A percentile compares a stretch with the other conserved stretches of the same genome.
Conservation (phyloP, 2,329 filamentous ascomycete species). For the Peltaster fructicola region DNA sequence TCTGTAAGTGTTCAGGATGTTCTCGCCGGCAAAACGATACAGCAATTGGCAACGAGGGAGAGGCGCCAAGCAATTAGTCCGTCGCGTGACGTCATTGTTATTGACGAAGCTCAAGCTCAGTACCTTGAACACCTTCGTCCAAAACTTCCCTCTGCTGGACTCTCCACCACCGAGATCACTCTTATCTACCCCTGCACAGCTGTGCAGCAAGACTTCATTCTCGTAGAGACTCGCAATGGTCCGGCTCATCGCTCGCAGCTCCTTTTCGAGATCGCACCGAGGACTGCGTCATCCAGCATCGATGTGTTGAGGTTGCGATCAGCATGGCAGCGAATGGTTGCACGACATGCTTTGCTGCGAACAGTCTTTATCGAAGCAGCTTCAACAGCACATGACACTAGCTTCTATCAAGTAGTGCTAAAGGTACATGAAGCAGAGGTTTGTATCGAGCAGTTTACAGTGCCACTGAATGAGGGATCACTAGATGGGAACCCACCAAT, state of each 20-base stretch:
- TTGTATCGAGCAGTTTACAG: too few relatives aligned
- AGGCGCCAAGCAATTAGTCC: too few relatives aligned
- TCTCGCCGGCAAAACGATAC: too few relatives aligned
- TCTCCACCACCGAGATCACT: slow-evolving; percentile 2
- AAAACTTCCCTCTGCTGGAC: too few relatives aligned
- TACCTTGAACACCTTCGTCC: too few relatives aligned
- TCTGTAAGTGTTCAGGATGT: too few relatives aligned
- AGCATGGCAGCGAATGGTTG: slow-evolving; percentile 20
- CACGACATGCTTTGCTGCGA: slow-evolving; percentile 20
- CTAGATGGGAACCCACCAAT: too few relatives aligned
- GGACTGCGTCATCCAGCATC: slow-evolving; percentile 6
- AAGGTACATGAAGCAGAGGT: too few relatives aligned
- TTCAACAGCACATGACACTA: slow-evolving; percentile 3
- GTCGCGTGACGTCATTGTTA: too few relatives aligned
- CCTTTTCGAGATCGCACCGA: slow-evolving; percentile 4
- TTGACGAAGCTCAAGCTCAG: too few relatives aligned
- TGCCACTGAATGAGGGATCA: too few relatives aligned
- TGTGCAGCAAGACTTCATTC: slow-evolving; percentile 5
- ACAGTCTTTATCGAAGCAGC: slow-evolving; percentile 21
- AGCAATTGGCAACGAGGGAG: too few relatives aligned
- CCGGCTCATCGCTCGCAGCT: slow-evolving; percentile 4
- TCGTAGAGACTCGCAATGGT: slow-evolving; percentile 4
- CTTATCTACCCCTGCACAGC: slow-evolving; percentile 4
- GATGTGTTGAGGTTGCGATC: slow-evolving; percentile 16
- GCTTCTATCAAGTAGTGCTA: slow-evolving; percentile 3